These are phyloP conservation scores for Angomonas ambiguus DNA, from an alignment of 208 protist genomes.

Conservation along the genomic window DNA sequence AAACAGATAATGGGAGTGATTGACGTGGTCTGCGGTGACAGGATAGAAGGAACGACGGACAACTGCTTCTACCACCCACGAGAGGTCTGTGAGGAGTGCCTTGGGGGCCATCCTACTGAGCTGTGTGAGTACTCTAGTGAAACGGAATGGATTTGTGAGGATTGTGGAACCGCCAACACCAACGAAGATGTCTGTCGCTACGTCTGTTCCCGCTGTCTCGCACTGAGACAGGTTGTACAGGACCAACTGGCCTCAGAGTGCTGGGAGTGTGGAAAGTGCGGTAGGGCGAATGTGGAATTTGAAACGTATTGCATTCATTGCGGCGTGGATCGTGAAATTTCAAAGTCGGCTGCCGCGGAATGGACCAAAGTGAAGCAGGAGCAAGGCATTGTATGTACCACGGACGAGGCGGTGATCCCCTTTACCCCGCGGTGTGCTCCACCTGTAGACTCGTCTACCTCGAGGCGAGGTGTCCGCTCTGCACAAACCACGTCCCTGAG, in stretches of 20 bases:
- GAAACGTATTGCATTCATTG: constrained; percentile 84
- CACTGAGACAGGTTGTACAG: constrained; percentile 52
- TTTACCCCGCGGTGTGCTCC: constrained; percentile 59
- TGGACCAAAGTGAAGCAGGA: background rate
- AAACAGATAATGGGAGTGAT: constrained; percentile 44
- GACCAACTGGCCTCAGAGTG: constrained; percentile 44
- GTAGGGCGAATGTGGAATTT: constrained; percentile 62
- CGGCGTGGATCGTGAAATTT: background rate
- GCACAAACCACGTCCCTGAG: constrained; percentile 39
- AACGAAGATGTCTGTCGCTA: constrained; percentile 77
- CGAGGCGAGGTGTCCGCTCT: constrained; percentile 68
- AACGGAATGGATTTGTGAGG: constrained; percentile 49
- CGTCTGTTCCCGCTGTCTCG: constrained; percentile 63
- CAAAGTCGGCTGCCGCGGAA: background rate
- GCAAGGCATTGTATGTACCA: background rate
- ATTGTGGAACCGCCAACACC: constrained; percentile 44
- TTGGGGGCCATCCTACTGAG: constrained; percentile 52
- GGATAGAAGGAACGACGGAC: background rate
- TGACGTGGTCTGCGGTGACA: constrained; percentile 32
- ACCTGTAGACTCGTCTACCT: constrained; percentile 62
- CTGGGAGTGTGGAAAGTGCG: constrained; percentile 62
- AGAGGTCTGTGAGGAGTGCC: constrained; percentile 54
- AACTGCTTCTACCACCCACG: constrained; percentile 16
- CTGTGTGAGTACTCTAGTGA: constrained; percentile 38
- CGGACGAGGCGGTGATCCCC: constrained; percentile 17